phyloP scores from a whole-genome alignment of 192 early-diverging fungal genomes.

The Podila epigama region DNA sequence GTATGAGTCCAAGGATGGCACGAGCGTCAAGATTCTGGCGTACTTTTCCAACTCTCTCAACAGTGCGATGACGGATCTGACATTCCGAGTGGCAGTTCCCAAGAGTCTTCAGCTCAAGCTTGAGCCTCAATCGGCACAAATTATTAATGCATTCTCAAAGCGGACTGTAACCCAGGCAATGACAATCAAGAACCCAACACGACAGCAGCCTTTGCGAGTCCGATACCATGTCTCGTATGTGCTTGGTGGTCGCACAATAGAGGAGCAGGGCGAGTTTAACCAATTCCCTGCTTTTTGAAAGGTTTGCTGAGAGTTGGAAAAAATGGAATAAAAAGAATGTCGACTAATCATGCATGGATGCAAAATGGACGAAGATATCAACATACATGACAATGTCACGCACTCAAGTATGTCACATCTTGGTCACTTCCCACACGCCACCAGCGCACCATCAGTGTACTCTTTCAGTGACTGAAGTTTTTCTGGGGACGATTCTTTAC shows the following conservation, averaged over 20 bases:
- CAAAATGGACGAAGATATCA: too few species aligned
- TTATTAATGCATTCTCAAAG: slow-evolving; percentile 45
- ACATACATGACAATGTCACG: too few species aligned
- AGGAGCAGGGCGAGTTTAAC: slow-evolving; percentile 52
- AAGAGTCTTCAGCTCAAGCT: slow-evolving; percentile 58
- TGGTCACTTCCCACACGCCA: too few species aligned
- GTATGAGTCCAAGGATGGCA: slow-evolving; percentile 1
- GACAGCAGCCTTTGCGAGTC: slow-evolving; percentile 38
- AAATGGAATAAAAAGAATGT: not conserved
- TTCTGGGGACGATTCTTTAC: too few species aligned
- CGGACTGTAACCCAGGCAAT: slow-evolving; percentile 49
- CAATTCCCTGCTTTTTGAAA: slow-evolving; percentile 21
- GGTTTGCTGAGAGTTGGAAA: not conserved
- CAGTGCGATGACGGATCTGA: slow-evolving; percentile 49
- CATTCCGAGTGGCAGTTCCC: slow-evolving; percentile 54
- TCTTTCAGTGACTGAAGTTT: too few species aligned
- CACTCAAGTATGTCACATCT: too few species aligned
- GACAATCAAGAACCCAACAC: slow-evolving; percentile 38
- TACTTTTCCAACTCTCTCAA: slow-evolving; percentile 56
- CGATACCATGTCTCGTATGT: slow-evolving; percentile 58
- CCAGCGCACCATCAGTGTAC: too few species aligned
- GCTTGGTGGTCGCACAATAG: slow-evolving; percentile 53
- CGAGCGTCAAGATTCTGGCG: slow-evolving; percentile 43
- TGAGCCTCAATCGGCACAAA: slow-evolving; percentile 53
- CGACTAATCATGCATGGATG: not conserved